These are phyloP conservation scores for Trametes coccinea DNA, from an alignment of 768 basidiomycete species.

Conservation along the genomic window DNA sequence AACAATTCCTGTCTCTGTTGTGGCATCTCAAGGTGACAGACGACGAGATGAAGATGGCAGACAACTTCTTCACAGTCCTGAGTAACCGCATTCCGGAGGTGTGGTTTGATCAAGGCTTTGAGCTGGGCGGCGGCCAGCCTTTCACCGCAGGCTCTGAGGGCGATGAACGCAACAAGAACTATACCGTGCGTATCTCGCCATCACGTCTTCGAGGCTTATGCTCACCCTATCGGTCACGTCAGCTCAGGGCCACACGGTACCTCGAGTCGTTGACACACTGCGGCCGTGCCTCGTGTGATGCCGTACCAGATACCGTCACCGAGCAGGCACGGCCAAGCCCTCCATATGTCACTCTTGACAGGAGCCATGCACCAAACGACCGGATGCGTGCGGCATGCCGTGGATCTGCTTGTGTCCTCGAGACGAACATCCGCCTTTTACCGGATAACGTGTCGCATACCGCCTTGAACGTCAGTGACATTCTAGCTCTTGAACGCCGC, in stretches of 20 bases:
- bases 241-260: slow-evolving; percentile 48
- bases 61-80: slow-evolving; percentile 67
- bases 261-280: slow-evolving; percentile 26
- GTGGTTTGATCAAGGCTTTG: slow-evolving; percentile 66
- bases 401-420: slow-evolving; percentile 45
- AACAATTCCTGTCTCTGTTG: slow-evolving; percentile 52
- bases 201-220: not conserved
- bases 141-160: slow-evolving; percentile 65
- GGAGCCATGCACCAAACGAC: not conserved
- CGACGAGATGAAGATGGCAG: slow-evolving; percentile 63
- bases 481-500: slow-evolving; percentile 44
- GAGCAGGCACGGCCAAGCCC: slow-evolving; percentile 9
- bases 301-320: not conserved
- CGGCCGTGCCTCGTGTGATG: slow-evolving; percentile 21
- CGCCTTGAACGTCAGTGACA: slow-evolving; percentile 34
- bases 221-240: not conserved
- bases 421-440: slow-evolving; percentile 52
- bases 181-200: slow-evolving; percentile 50
- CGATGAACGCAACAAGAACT: slow-evolving; percentile 52
- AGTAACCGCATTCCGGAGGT: slow-evolving; percentile 55
- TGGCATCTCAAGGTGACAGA: slow-evolving; percentile 42
- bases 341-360: slow-evolving; percentile 22
- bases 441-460: slow-evolving; percentile 33
- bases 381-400: slow-evolving; percentile 25
- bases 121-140: slow-evolving; percentile 57